Conservation (phyloP, 2,329 filamentous ascomycete species). For the Fusarium abutilonis region DNA sequence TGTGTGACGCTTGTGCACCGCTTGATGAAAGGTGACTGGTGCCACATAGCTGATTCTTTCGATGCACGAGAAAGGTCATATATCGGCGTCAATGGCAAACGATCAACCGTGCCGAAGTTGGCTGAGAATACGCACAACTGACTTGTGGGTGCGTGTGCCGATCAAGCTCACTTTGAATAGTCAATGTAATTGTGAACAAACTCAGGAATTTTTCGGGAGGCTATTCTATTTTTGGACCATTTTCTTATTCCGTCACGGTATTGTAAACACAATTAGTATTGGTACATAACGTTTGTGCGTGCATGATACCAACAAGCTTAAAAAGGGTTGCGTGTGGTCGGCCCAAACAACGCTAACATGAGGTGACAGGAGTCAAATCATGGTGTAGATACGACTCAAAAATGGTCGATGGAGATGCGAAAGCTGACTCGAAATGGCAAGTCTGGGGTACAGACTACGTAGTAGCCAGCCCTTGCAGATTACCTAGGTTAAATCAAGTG, state of each 20-base stretch:
- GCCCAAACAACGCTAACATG: background rate
- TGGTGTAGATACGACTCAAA: slow-evolving; percentile 8
- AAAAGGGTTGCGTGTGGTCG: slow-evolving; percentile 9
- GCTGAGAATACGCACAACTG: background rate
- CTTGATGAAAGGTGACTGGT: slow-evolving; percentile 28
- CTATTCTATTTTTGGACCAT: too few relatives aligned
- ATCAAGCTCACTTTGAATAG: background rate
- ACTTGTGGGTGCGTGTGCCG: background rate
- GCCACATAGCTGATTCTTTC: slow-evolving; percentile 24
- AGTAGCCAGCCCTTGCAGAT: background rate
- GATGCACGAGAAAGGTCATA: background rate
- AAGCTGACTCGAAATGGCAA: slow-evolving; percentile 13
- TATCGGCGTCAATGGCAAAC: background rate
- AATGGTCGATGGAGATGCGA: background rate
- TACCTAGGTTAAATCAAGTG: too few relatives aligned
- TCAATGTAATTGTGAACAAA: background rate
- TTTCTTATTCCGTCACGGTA: too few relatives aligned
- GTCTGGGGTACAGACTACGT: background rate
- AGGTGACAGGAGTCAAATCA: background rate
- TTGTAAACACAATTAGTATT: too few relatives aligned
- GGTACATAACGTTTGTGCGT: too few relatives aligned
- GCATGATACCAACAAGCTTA: too few relatives aligned
- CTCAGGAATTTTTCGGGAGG: too few relatives aligned
- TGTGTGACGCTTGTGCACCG: slow-evolving; percentile 24
- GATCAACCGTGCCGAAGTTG: background rate